These are phyloP conservation scores for Phlebopus sp. DNA, from an alignment of 1,284 basidiomycete genomes.

Conservation along the genomic window DNA sequence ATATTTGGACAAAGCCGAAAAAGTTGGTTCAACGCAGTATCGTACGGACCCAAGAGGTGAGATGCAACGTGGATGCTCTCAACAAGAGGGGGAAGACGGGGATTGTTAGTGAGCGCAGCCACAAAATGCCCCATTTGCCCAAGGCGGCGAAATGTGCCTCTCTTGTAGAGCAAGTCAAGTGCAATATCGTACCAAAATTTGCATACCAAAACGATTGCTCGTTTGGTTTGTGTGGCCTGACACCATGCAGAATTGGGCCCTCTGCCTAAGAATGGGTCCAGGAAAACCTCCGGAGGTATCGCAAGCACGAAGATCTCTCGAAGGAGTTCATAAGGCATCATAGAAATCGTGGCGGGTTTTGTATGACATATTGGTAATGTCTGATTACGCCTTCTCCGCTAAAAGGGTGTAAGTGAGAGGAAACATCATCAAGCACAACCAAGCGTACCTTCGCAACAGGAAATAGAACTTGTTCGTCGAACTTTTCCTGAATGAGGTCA, in stretches of 20 bases:
- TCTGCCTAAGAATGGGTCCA: background rate
- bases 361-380: no score
- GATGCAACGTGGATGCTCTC: background rate
- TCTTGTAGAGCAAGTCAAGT: background rate
- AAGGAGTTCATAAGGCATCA: background rate
- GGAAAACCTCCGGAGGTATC: background rate
- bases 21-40: background rate
- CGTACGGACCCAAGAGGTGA: background rate
- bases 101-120: background rate
- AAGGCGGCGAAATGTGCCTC: background rate
- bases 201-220: background rate
- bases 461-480: background rate
- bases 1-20: background rate
- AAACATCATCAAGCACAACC: background rate
- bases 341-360: background rate
- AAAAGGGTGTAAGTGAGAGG: background rate
- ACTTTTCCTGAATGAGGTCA: background rate
- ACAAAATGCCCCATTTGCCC: background rate
- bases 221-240: background rate
- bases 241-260: slow-evolving; percentile 4
- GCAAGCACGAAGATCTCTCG: slow-evolving; percentile 2
- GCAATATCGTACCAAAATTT: slow-evolving; percentile 2
- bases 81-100: background rate
- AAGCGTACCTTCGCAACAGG: background rate
- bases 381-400: background rate